phyloP scores from a whole-genome alignment of 345 rosid species.

The Citrus hindsii region DNA sequence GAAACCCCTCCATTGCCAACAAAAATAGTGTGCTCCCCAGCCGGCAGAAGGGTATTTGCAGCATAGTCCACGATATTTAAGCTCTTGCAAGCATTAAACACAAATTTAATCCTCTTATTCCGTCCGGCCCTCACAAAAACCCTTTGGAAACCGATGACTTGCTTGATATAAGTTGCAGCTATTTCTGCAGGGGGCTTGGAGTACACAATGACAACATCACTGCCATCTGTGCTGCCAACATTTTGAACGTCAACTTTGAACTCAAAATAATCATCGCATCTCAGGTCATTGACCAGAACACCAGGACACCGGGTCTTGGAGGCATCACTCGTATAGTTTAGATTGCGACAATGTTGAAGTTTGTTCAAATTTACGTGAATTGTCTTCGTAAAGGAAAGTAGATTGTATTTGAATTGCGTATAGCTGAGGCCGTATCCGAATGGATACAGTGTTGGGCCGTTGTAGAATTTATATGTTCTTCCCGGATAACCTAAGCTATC shows the following conservation, averaged over 20 bases:
- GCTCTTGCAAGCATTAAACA: conserved; percentile 29
- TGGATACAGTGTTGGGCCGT: conserved; percentile 46
- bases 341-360: conserved; percentile 22
- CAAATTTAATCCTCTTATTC: conserved; percentile 17
- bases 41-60: conserved; percentile 17
- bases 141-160: conserved; percentile 35
- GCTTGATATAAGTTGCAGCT: conserved; percentile 16
- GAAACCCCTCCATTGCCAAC: conserved; percentile 19
- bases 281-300: neutral
- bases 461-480: conserved; percentile 53
- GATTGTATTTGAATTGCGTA: conserved; percentile 26
- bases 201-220: conserved; percentile 30
- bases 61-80: conserved; percentile 18
- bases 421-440: conserved; percentile 59
- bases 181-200: conserved; percentile 30
- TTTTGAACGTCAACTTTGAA: conserved; percentile 23
- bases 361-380: neutral
- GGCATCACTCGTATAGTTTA: neutral
- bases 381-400: neutral
- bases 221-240: conserved; percentile 24
- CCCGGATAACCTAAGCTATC: conserved; percentile 42
- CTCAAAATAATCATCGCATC: neutral
- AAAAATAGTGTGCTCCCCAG: conserved; percentile 26
- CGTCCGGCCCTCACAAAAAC: conserved; percentile 19
- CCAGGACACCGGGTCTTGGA: conserved; percentile 16